Evolutionary conservation across 2,329 filamentous ascomycete genomes (phyloP).

Genomic region (Biscogniauxia marginata): DNA sequence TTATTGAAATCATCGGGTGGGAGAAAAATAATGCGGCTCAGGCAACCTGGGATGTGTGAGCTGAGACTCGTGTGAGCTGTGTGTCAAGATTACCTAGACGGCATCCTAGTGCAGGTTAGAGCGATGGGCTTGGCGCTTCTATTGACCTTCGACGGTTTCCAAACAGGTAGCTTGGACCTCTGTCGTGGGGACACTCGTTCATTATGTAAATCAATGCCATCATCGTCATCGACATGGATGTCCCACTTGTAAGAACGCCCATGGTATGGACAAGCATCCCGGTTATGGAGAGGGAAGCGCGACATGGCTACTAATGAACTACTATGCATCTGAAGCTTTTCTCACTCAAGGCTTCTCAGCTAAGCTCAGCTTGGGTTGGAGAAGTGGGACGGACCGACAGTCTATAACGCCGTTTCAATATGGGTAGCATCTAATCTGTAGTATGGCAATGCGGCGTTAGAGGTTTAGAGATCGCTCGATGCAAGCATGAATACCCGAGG

Average conservation of each 20-base stretch:
- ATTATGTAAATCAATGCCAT: background rate
- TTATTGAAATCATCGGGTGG: too few species aligned
- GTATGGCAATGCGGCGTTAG: background rate
- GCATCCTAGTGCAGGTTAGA: too few species aligned
- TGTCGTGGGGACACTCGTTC: background rate
- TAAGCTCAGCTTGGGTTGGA: background rate
- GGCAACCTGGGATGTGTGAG: too few species aligned
- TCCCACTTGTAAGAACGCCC: background rate
- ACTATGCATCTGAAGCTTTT: background rate
- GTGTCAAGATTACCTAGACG: too few species aligned
- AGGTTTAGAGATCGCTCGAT: background rate
- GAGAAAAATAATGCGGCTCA: too few species aligned
- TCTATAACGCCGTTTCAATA: background rate
- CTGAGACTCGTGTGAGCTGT: too few species aligned
- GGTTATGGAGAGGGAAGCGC: background rate
- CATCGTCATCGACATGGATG: background rate
- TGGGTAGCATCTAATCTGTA: background rate
- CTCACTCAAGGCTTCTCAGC: background rate
- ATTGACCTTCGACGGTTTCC: too few species aligned
- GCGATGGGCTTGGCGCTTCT: too few species aligned
- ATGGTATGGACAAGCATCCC: background rate
- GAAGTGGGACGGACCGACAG: background rate
- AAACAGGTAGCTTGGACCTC: background rate
- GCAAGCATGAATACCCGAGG: background rate
- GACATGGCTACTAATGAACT: background rate